Percentiles rank a stretch among this genome's conserved stretches.
phyloP scores from a whole-genome alignment of 352 stramenopile genomes.

The Pythium chondricola region DNA sequence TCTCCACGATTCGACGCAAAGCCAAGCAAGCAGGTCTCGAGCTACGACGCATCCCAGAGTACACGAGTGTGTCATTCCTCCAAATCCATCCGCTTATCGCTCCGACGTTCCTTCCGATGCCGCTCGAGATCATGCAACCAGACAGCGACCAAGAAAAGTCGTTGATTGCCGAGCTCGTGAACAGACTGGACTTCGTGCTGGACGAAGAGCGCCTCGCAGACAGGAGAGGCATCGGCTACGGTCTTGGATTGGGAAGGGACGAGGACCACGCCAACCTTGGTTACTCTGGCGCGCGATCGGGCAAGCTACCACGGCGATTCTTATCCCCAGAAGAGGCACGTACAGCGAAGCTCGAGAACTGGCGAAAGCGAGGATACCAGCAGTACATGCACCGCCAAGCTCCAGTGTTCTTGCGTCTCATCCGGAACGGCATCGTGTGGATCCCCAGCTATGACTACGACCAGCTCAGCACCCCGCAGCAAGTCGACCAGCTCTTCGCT shows the following conservation, averaged over 20 bases:
- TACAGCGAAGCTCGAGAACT: slow-evolving; percentile 24
- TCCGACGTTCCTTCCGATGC: slow-evolving; percentile 52
- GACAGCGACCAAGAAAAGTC: slow-evolving; percentile 16
- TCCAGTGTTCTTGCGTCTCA: slow-evolving; percentile 64
- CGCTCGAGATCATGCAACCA: slow-evolving; percentile 17
- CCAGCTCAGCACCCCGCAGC: slow-evolving; percentile 28
- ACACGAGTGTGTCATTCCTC: slow-evolving; percentile 58
- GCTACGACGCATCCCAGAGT: slow-evolving; percentile 68
- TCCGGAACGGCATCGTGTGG: slow-evolving; percentile 66
- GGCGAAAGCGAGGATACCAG: slow-evolving; percentile 56
- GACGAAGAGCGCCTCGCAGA: slow-evolving; percentile 71
- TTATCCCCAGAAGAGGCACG: slow-evolving; percentile 27
- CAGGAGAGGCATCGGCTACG: slow-evolving; percentile 53
- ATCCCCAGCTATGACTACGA: slow-evolving; percentile 76
- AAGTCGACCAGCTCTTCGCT: slow-evolving; percentile 18
- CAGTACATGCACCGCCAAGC: slow-evolving; percentile 68
- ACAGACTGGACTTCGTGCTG: slow-evolving; percentile 50
- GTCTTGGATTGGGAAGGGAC: slow-evolving; percentile 48
- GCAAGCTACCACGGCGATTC: slow-evolving; percentile 22
- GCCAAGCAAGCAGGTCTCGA: slow-evolving; percentile 64
- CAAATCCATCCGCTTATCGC: slow-evolving; percentile 70
- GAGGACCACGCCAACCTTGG: slow-evolving; percentile 11
- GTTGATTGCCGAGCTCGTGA: slow-evolving; percentile 29
- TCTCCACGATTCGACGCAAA: slow-evolving; percentile 50
- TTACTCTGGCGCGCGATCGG: background rate